Conservation (phyloP, 202 grass and related monocot species). For the Brachypodium distachyon region DNA sequence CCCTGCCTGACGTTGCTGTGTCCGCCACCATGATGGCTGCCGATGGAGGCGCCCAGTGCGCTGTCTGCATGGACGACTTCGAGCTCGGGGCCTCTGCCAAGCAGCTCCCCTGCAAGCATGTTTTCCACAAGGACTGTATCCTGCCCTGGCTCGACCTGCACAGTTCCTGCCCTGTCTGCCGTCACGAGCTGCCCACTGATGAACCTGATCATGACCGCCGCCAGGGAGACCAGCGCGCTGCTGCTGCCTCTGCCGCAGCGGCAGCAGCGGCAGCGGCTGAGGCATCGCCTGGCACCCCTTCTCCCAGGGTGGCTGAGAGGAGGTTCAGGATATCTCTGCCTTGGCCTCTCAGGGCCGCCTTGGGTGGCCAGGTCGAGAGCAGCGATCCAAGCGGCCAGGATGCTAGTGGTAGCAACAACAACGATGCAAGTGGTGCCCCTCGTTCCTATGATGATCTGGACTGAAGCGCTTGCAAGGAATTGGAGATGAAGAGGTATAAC, state of each 20-base stretch:
- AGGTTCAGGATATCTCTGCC: conserved; percentile 98
- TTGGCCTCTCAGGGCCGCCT: conserved; percentile 48
- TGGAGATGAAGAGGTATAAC: conserved; percentile 22
- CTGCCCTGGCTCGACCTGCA: conserved; percentile 92
- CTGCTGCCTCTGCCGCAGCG: neutral
- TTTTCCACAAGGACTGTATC: conserved; percentile 96
- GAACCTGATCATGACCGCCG: conserved; percentile 36
- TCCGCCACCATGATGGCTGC: conserved; percentile 46
- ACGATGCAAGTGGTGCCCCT: neutral
- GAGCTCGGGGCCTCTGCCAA: conserved; percentile 48
- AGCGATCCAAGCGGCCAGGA: conserved; percentile 23
- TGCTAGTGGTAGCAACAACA: neutral
- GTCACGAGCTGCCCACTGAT: conserved; percentile 73
- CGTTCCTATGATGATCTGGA: conserved; percentile 39
- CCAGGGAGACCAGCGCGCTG: neutral
- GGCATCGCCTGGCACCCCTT: neutral
- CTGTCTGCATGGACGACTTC: conserved; percentile 92
- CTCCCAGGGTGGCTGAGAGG: conserved; percentile 49
- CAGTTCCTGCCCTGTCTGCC: conserved; percentile 92
- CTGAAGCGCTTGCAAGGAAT: conserved; percentile 7
- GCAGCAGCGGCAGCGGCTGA: neutral
- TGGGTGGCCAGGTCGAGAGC: conserved; percentile 31
- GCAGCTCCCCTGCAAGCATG: conserved; percentile 88
- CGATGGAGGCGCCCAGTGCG: conserved; percentile 71
- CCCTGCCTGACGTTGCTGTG: conserved; percentile 70